Percentiles rank a stretch among this genome's conserved stretches.
Evolutionary conservation across 306 rosid species (phyloP).

Genomic region (Lablab purpureus): DNA sequence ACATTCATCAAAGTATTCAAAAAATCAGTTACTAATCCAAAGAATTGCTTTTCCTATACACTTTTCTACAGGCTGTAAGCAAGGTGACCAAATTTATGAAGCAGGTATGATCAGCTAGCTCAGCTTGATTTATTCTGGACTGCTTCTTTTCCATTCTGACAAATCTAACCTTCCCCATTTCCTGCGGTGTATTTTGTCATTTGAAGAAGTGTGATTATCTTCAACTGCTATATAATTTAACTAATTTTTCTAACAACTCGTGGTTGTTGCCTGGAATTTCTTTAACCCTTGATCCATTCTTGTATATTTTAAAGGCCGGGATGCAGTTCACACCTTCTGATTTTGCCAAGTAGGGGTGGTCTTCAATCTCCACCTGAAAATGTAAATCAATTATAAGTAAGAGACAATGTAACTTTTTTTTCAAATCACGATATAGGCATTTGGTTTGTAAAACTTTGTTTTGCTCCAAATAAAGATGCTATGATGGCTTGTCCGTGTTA

Average conservation of each 20-base stretch:
- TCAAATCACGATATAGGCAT: not conserved
- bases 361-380: slow-evolving; percentile 88
- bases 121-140: slow-evolving; percentile 32
- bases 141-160: slow-evolving; percentile 9
- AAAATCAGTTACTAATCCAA: slow-evolving; percentile 46
- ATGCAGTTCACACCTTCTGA: slow-evolving; percentile 73
- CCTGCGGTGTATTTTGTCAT: slow-evolving; percentile 30
- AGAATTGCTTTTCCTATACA: slow-evolving; percentile 40
- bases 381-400: not conserved
- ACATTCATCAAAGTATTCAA: slow-evolving; percentile 44
- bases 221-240: slow-evolving; percentile 80
- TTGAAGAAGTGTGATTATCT: slow-evolving; percentile 28
- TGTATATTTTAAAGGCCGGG: slow-evolving; percentile 92
- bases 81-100: slow-evolving; percentile 27
- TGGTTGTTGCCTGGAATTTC: slow-evolving; percentile 76
- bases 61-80: slow-evolving; percentile 24
- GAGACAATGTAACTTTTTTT: not conserved
- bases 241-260: slow-evolving; percentile 74
- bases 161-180: slow-evolving; percentile 14
- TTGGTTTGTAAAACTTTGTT: not conserved
- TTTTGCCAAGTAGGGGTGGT: slow-evolving; percentile 83
- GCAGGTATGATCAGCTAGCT: not conserved
- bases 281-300: slow-evolving; percentile 84
- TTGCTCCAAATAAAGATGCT: slow-evolving; percentile 4
- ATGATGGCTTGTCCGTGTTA: slow-evolving; percentile 9